A percentile compares a stretch with the other conserved stretches of the same genome.
These are phyloP conservation scores for Sambucus nigra DNA, from an alignment of 129 eudicot genomes.

Conservation along the genomic window DNA sequence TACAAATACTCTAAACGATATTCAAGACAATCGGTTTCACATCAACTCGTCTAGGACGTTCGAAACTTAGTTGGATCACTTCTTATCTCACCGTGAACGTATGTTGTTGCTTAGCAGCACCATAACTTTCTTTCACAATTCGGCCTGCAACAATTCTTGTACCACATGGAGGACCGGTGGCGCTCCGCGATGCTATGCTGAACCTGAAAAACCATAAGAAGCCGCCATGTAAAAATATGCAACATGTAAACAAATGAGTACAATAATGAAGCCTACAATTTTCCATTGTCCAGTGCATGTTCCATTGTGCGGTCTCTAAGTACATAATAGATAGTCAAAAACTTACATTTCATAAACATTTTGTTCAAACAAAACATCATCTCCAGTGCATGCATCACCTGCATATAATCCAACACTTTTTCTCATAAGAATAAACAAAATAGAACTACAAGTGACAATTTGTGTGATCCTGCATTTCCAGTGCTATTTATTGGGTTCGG, in stretches of 20 bases:
- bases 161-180: slow-evolving; percentile 80
- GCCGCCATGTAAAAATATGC: not conserved
- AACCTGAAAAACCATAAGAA: slow-evolving; percentile 39
- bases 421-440: not conserved
- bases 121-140: slow-evolving; percentile 90
- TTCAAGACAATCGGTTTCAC: not conserved
- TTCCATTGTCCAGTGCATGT: not conserved
- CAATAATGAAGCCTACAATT: not conserved
- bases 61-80: not conserved
- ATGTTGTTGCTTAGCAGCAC: slow-evolving; percentile 95
- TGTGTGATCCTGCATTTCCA: not conserved
- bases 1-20: too few species aligned
- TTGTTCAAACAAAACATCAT: slow-evolving; percentile 84
- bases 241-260: too few species aligned
- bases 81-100: slow-evolving; percentile 58
- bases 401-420: slow-evolving; percentile 16
- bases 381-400: slow-evolving; percentile 97
- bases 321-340: not conserved
- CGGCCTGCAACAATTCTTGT: slow-evolving; percentile 69
- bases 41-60: not conserved
- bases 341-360: slow-evolving; percentile 86
- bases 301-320: not conserved
- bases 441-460: not conserved
- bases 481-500: too few species aligned
- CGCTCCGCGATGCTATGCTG: slow-evolving; percentile 70